Conservation (phyloP, 345 rosid species). For the Gossypium raimondii region DNA sequence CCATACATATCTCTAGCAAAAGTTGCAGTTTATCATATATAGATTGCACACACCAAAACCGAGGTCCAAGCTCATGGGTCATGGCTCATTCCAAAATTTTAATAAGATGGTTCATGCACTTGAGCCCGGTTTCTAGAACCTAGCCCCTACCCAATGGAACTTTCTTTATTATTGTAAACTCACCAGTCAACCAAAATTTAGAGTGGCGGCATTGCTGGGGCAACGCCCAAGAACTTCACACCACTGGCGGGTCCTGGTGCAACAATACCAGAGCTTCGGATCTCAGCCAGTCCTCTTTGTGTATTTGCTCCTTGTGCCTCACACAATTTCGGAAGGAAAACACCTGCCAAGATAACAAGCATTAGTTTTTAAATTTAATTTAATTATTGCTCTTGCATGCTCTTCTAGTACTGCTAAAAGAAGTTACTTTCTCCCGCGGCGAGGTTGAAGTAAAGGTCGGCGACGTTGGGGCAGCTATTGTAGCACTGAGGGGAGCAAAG, state of each 20-base stretch:
- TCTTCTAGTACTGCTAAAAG: not conserved
- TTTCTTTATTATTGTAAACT: not conserved
- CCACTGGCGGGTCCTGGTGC: conserved; percentile 41
- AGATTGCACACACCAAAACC: not conserved
- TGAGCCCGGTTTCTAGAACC: no score
- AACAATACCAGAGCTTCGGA: conserved; percentile 53
- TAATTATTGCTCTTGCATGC: not conserved
- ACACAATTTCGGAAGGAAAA: conserved; percentile 69
- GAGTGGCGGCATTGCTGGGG: not conserved
- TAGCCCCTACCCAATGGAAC: no score
- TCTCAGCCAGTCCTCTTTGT: conserved; percentile 59
- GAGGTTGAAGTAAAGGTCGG: conserved; percentile 80
- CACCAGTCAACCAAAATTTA: not conserved
- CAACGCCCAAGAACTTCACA: not conserved
- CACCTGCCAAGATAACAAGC: conserved; percentile 37
- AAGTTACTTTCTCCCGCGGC: conserved; percentile 83
- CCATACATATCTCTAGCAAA: not conserved
- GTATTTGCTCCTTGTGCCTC: conserved; percentile 41
- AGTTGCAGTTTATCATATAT: not conserved
- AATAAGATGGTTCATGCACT: no score
- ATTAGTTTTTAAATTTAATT: not conserved
- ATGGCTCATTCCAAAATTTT: no score
- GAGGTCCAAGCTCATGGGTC: no score
- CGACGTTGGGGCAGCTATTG: conserved; percentile 60
- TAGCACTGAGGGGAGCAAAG: conserved; percentile 80